Percentiles rank a stretch among this genome's conserved stretches.
Evolutionary conservation across 75 land plant species (phyloP).

Genomic region (Pseudotsuga menziesii): DNA sequence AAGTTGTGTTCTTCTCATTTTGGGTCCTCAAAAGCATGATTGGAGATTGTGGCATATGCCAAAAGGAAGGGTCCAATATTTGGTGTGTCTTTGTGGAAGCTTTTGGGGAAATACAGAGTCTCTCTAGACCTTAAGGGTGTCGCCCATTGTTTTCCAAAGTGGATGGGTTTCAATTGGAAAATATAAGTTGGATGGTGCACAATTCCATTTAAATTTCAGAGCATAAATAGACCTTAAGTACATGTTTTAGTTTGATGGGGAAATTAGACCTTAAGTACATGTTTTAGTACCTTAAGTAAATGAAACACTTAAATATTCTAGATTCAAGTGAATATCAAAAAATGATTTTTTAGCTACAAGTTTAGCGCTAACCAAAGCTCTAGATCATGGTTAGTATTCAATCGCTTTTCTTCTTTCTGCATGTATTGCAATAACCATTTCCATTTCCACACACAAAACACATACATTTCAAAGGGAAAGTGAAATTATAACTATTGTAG

Average conservation of each 20-base stretch:
- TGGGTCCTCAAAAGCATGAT: constrained; percentile 6
- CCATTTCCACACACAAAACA: too few relatives aligned
- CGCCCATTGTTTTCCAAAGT: constrained; percentile 31
- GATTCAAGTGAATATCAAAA: too few relatives aligned
- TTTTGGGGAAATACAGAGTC: too few relatives aligned
- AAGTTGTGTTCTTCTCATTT: constrained; percentile 23
- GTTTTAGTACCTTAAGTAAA: too few relatives aligned
- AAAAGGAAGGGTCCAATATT: constrained; percentile 25
- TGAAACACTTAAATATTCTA: constrained; percentile 73
- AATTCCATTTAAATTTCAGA: constrained; percentile 45
- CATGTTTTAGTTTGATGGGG: constrained; percentile 66
- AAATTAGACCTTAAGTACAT: too few relatives aligned
- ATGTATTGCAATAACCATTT: too few relatives aligned
- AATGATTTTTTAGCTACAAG: constrained; percentile 72
- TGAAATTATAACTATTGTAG: too few relatives aligned
- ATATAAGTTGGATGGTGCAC: constrained; percentile 16
- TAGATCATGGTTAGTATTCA: constrained; percentile 30
- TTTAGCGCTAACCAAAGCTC: constrained; percentile 35
- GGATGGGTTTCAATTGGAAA: constrained; percentile 65
- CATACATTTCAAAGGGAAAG: too few relatives aligned
- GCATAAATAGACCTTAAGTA: constrained; percentile 72
- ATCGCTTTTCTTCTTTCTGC: neutral
- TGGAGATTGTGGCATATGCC: constrained; percentile 28
- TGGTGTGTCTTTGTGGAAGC: too few relatives aligned
- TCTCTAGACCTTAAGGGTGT: too few relatives aligned